A percentile compares a stretch with the other conserved stretches of the same genome.
phyloP scores from a whole-genome alignment of 2,329 filamentous ascomycete species.

The Colletotrichum plurivorum region DNA sequence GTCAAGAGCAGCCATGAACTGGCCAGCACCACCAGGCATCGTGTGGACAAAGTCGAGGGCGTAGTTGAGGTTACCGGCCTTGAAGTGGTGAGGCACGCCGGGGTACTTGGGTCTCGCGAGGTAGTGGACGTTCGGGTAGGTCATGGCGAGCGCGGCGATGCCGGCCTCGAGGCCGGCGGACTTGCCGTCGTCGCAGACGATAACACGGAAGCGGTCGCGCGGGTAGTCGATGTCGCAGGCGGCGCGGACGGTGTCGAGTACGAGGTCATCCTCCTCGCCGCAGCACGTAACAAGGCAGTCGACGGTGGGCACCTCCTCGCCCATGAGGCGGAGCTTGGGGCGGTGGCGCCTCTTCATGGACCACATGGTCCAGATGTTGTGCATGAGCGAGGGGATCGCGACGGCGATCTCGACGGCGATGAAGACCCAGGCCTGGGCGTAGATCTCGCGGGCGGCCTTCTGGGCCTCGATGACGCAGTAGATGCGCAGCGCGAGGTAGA shows the following conservation, averaged over 20 bases:
- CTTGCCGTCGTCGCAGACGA: constrained; percentile 69
- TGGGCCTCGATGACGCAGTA: constrained; percentile 68
- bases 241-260: constrained; percentile 70
- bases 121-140: constrained; percentile 66
- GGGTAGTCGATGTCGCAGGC: constrained; percentile 71
- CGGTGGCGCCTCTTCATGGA: constrained; percentile 67
- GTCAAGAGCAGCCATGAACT: constrained; percentile 75
- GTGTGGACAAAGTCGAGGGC: constrained; percentile 64
- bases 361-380: constrained; percentile 71
- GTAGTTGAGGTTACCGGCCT: constrained; percentile 76
- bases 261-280: constrained; percentile 68
- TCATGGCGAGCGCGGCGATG: constrained; percentile 53
- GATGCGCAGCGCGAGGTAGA: constrained; percentile 66
- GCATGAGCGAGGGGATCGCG: constrained; percentile 68
- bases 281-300: constrained; percentile 72
- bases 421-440: constrained; percentile 69
- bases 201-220: constrained; percentile 64
- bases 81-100: constrained; percentile 69
- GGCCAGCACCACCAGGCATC: constrained; percentile 68
- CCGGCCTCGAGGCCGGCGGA: constrained; percentile 58
- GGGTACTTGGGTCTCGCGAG: constrained; percentile 64
- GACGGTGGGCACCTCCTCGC: constrained; percentile 65
- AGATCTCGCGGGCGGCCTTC: constrained; percentile 54
- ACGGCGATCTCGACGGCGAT: constrained; percentile 68
- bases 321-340: constrained; percentile 66